Evolutionary conservation across 306 rosid genomes (phyloP), one percentile per base, ranked within the genome.

Genomic region (Begonia peltatifolia): DNA sequence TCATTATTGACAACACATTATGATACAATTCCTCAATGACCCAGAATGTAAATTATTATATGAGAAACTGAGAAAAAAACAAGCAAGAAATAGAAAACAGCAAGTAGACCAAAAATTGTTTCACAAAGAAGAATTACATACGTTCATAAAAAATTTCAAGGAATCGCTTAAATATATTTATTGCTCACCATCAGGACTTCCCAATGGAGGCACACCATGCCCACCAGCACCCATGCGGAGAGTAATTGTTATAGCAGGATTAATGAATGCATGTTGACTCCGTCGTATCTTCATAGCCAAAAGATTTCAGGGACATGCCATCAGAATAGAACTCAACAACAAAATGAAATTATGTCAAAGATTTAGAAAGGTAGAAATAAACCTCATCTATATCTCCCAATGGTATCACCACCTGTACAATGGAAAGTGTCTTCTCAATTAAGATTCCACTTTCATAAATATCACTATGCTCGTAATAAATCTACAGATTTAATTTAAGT

Each of bases 171-270:
- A 30, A 30, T 5, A 30, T 30, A 7, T 9, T 30, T 30, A 56
- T 68, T 53, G 74, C 96, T 77, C 59, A 90, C 97, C 97, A 79
- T 90, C 97, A 63, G 97, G 97, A 70, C 87, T 85, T 74, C 97
- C 97, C 68, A 90, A 68, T 57, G 95, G 97, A 75, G 97, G 97
- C 49, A 90, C 97, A 47, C 97, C 97, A 61, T 85, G 94, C 71
- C 97, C 97, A 69, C 95, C 97, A 62, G 97, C 94, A 72, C 97
- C 97, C 97, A 83, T 76, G 56, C 94, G 94, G 59, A 90, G 87
- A 64, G 81, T 79, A 57, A 90, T 85, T 56, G 97, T 90, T 67
- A 90, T 71, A 61, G 97, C 87, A 67, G 97, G 97, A 76, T 90
- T 90, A 62, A 90, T 90, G 68, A 86, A 71, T 65, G 97, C 97